Percentiles rank a stretch among this genome's conserved stretches.
Evolutionary conservation across 2,329 filamentous ascomycete species (phyloP).

Genomic region (Macrophomina tecta): DNA sequence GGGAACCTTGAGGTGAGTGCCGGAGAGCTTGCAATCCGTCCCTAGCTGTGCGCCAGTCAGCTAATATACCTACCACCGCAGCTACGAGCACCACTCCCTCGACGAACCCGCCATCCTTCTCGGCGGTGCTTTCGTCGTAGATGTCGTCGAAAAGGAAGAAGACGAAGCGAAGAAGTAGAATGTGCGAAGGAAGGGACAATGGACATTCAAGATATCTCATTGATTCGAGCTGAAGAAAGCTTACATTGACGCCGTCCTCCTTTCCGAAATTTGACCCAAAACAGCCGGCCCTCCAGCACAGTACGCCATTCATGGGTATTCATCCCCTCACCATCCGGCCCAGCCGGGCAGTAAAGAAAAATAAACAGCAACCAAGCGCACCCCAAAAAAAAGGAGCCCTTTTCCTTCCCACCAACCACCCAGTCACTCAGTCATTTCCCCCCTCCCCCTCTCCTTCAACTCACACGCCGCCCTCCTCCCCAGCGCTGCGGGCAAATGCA

Average conservation of each 20-base stretch:
- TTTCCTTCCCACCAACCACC: neutral
- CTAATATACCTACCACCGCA: conserved; percentile 26
- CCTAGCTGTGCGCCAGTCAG: neutral
- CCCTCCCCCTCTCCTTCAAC: neutral
- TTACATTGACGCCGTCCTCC: neutral
- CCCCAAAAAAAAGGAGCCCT: too few species aligned
- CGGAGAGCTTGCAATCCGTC: neutral
- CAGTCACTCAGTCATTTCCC: neutral
- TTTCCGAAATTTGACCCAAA: neutral
- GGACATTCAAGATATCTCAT: neutral
- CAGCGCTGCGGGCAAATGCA: neutral
- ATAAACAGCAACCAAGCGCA: neutral
- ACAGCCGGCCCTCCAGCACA: neutral
- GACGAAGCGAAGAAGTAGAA: neutral
- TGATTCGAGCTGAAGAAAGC: neutral
- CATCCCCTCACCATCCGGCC: neutral
- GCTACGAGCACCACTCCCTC: conserved; percentile 57
- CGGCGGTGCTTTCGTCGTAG: conserved; percentile 58
- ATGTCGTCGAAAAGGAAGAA: conserved; percentile 52
- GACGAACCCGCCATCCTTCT: conserved; percentile 59
- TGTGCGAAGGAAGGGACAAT: neutral
- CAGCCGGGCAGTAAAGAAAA: conserved; percentile 3
- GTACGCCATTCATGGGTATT: conserved; percentile 6
- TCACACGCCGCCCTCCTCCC: neutral
- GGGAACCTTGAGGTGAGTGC: conserved; percentile 53